A percentile compares a stretch with the other conserved stretches of the same genome.
Evolutionary conservation across 208 protist species (phyloP).

Genomic region (Wallacemonas sp.): DNA sequence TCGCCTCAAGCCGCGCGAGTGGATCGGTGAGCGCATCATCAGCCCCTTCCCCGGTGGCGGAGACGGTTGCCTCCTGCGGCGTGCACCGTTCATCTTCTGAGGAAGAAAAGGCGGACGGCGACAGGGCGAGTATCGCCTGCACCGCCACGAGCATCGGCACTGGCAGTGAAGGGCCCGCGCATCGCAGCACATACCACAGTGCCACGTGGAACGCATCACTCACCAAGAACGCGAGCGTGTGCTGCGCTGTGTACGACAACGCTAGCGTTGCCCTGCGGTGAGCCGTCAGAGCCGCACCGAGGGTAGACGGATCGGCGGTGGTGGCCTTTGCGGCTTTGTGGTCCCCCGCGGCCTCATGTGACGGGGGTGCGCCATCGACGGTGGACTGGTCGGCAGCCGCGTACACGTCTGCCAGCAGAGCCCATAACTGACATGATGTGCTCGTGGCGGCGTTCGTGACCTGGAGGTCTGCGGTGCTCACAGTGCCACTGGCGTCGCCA

Average conservation of each 20-base stretch:
- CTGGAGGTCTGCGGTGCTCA: too few relatives aligned
- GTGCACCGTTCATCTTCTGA: neutral
- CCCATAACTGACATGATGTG: neutral
- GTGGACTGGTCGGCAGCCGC: neutral
- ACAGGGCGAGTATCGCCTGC: slow-evolving; percentile 7
- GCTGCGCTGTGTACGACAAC: neutral
- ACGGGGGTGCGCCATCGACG: too few relatives aligned
- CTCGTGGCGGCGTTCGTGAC: too few relatives aligned
- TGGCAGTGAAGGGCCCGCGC: slow-evolving; percentile 28
- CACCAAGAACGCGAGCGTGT: slow-evolving; percentile 25
- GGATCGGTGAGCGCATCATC: neutral
- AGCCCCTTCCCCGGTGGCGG: neutral
- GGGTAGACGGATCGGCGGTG: neutral
- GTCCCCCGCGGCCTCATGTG: neutral
- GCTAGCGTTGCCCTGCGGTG: neutral
- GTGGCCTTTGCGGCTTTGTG: neutral
- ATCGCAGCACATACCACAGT: slow-evolving; percentile 50
- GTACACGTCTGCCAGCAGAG: neutral
- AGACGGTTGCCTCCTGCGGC: neutral
- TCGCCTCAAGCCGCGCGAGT: slow-evolving; percentile 22
- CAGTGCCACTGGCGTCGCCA: neutral
- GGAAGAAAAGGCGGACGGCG: neutral
- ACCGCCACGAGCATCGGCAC: slow-evolving; percentile 27
- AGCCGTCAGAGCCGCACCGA: neutral
- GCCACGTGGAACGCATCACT: slow-evolving; percentile 53